These are phyloP conservation scores for Grosmannia penicillata DNA, from an alignment of 2,329 filamentous ascomycete species.

Conservation along the genomic window DNA sequence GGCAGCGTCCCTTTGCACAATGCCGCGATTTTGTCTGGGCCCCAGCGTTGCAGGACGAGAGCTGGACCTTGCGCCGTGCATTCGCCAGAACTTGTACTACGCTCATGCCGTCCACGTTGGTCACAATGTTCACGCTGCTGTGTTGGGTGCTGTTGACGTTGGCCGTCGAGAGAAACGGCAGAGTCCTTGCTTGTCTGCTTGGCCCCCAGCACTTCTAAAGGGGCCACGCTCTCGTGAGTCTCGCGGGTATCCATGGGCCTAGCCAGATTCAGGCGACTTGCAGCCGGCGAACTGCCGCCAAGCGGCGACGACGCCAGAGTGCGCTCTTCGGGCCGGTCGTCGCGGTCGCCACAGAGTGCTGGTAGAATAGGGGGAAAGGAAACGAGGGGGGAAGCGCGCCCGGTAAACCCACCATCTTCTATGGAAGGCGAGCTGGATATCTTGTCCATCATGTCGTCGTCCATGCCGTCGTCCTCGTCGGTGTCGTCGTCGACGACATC, in stretches of 20 bases:
- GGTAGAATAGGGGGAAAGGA: constrained; percentile 3
- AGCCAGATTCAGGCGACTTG: not conserved
- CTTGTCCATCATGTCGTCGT: constrained; percentile 95
- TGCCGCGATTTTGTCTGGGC: too few relatives aligned
- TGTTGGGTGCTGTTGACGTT: constrained; percentile 28
- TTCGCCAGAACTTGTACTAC: too few relatives aligned
- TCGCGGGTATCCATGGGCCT: not conserved
- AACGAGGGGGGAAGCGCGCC: not conserved
- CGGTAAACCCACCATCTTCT: constrained; percentile 82
- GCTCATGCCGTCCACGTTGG: constrained; percentile 11
- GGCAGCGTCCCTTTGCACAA: too few relatives aligned
- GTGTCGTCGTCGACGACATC: constrained; percentile 45
- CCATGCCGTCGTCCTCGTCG: constrained; percentile 54
- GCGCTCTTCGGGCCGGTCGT: not conserved
- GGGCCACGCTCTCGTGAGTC: constrained; percentile 1
- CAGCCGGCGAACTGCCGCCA: constrained; percentile 3
- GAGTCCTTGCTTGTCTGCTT: constrained; percentile 6
- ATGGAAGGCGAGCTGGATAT: constrained; percentile 98
- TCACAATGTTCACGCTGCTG: constrained; percentile 32
- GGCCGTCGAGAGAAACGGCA: constrained; percentile 17
- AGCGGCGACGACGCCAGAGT: not conserved
- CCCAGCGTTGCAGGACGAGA: too few relatives aligned
- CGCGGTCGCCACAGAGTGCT: constrained; percentile 13
- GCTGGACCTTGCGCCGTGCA: too few relatives aligned
- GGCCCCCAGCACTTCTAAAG: constrained; percentile 9